Evolutionary conservation across 1,284 basidiomycete genomes (phyloP).

Genomic region (Hemileia vastatrix): DNA sequence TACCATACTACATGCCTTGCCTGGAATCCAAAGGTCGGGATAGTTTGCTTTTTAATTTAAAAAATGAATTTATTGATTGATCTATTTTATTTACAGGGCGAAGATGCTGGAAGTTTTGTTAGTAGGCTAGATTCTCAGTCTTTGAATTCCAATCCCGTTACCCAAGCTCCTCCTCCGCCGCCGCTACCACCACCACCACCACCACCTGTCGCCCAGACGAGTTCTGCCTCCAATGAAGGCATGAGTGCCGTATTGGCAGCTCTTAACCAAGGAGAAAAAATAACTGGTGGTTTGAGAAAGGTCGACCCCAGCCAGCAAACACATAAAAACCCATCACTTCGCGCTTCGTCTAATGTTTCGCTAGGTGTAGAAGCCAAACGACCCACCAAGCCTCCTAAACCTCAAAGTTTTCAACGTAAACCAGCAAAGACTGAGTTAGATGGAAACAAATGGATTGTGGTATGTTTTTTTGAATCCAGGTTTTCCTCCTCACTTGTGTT

Average conservation of each 20-base stretch:
- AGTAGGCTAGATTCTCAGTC: constrained; percentile 3
- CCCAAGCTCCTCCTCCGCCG: constrained; percentile 49
- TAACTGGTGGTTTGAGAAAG: constrained; percentile 83
- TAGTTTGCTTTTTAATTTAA: not conserved
- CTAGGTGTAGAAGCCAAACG: not conserved
- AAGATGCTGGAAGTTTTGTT: constrained; percentile 32
- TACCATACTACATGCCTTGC: constrained; percentile 75
- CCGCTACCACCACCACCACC: constrained; percentile 49
- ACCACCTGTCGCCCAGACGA: constrained; percentile 46
- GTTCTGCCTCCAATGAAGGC: constrained; percentile 50
- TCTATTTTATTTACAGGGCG: constrained; percentile 29
- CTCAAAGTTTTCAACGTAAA: constrained; percentile 69
- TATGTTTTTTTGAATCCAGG: constrained; percentile 47
- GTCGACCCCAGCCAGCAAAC: constrained; percentile 96
- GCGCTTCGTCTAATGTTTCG: constrained; percentile 56
- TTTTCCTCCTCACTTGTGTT: not conserved
- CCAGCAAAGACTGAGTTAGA: constrained; percentile 82
- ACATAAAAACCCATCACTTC: constrained; percentile 88
- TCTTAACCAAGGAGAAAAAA: constrained; percentile 77
- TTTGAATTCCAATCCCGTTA: not conserved
- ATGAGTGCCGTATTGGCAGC: constrained; percentile 83
- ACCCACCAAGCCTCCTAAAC: constrained; percentile 66
- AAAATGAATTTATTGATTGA: not conserved
- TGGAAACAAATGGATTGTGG: constrained; percentile 87
- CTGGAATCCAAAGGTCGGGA: constrained; percentile 74